Evolutionary conservation across 2,329 filamentous ascomycete species (phyloP), one percentile per base, ranked within the genome.

Genomic region (Fusarium pseudonygamai): DNA sequence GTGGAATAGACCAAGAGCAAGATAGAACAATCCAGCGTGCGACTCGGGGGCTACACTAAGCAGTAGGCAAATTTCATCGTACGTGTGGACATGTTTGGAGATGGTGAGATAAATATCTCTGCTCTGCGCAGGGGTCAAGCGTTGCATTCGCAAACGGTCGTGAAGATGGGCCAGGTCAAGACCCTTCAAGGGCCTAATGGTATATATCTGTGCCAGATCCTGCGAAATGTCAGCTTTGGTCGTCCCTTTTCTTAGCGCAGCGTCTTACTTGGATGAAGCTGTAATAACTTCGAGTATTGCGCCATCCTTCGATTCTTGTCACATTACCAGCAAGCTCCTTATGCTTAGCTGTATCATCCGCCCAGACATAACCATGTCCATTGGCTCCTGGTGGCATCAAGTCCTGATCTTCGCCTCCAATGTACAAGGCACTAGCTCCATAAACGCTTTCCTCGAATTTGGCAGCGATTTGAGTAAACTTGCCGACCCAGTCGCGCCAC

Each of bases 401-500:
- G 43, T 92, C 90, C 45, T 88, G 86, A 78, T 95, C 93, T 74
- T 94, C 92, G 18, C 92, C 90, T 10, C 93, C 93, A 66, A 97
- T 94, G 79, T 95, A 94, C 39, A 99, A 86, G 39, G 95, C 94
- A 66, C 93, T 97, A 18, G 94, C 94, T 34, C 96, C 97, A 78
- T 97, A 99, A 8, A 99, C 96, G 40, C 90, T 92, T 83, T 99
- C 96, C 80, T 99, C 96, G 75, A 98, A 98, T 18, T 95, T 94
- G 4, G 96, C 94, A 3, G 96, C 92, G 53, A 99, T 92, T 52
- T 96, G 91, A 0, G 95, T 96, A 79, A 99, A 98, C 80, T 95
- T 96, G 64, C 93, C 87, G n/a, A 98, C 92, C 91, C 96, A 99
- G 69, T 94, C 93, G 24, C 95, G 91, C 93, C 95, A 98, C 83